Conservation (phyloP, 352 stramenopile species). For the Blastocystis sp. region DNA sequence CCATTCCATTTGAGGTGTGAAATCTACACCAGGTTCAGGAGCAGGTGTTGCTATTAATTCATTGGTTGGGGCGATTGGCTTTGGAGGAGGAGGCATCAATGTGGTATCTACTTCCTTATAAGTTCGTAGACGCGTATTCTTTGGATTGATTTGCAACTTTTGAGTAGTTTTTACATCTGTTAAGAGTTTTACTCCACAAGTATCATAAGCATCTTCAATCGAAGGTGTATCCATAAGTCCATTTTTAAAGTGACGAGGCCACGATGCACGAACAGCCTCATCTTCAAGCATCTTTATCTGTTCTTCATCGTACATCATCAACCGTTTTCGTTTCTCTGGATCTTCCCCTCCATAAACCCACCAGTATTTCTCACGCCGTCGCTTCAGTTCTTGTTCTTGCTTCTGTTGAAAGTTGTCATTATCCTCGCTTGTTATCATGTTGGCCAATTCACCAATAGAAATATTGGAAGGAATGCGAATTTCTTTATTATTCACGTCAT, state of each 20-base stretch:
- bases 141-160: conserved; percentile 12
- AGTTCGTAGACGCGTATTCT: conserved; percentile 11
- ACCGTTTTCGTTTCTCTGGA: conserved; percentile 11
- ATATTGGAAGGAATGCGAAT: conserved; percentile 22
- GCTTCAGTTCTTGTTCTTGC: conserved; percentile 42
- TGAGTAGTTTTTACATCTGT: conserved; percentile 10
- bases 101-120: background rate
- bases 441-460: conserved; percentile 11
- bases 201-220: conserved; percentile 1
- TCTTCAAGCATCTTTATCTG: conserved; percentile 23
- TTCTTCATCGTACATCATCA: conserved; percentile 29
- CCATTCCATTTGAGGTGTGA: conserved; percentile 30
- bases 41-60: conserved; percentile 16
- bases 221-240: conserved; percentile 21
- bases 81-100: background rate
- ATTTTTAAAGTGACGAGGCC: conserved; percentile 37
- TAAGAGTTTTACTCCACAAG: conserved; percentile 12
- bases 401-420: conserved; percentile 61
- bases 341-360: conserved; percentile 52
- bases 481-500: conserved; percentile 61
- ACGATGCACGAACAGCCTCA: background rate
- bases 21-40: conserved; percentile 30
- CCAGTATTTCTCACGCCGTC: conserved; percentile 48
- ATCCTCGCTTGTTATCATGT: conserved; percentile 60
- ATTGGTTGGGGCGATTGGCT: background rate